These are phyloP conservation scores for Eimeria mitis DNA, from an alignment of 169 alveolate genomes.

Conservation along the genomic window DNA sequence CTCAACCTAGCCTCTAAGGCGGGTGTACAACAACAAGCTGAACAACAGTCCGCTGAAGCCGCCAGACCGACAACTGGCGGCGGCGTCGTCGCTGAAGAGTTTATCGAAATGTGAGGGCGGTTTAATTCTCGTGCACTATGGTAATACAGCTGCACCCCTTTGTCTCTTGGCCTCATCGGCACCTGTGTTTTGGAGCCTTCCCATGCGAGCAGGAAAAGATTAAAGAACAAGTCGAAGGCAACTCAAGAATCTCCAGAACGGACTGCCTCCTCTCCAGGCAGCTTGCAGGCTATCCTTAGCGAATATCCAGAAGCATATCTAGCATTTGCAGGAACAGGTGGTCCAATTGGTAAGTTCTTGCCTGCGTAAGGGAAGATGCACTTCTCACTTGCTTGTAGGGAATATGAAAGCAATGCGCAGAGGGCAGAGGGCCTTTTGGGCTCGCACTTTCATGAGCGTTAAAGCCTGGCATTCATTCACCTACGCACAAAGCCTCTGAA, in stretches of 20 bases:
- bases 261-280: neutral
- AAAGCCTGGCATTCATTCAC: neutral
- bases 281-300: neutral
- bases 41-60: neutral
- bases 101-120: slow-evolving; percentile 31
- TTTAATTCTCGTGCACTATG: too few relatives aligned
- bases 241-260: neutral
- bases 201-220: slow-evolving; percentile 18
- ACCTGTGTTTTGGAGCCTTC: neutral
- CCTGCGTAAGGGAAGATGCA: neutral
- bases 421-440: neutral
- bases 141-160: neutral
- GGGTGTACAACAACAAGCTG: neutral
- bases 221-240: neutral
- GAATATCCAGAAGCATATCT: slow-evolving; percentile 24
- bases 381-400: neutral
- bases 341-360: slow-evolving; percentile 33
- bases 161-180: neutral
- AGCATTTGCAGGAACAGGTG: slow-evolving; percentile 53
- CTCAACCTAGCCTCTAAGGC: slow-evolving; percentile 4
- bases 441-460: neutral
- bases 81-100: neutral
- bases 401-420: neutral
- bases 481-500: neutral
- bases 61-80: slow-evolving; percentile 6